Evolutionary conservation across 805 yeast species (phyloP).

Genomic region (Candida ortonii): DNA sequence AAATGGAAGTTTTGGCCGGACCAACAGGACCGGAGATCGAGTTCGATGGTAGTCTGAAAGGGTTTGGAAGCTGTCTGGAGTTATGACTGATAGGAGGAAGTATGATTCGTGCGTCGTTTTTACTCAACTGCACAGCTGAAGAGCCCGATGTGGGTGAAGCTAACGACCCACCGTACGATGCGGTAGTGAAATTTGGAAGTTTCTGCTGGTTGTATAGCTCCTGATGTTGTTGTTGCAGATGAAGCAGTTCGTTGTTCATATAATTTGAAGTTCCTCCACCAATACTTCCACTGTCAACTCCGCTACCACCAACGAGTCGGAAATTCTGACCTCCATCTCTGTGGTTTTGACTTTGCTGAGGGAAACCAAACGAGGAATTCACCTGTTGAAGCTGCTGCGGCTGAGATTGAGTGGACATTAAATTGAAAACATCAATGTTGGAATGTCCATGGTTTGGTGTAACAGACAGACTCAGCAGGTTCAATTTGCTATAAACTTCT

Average conservation of each 20-base stretch:
- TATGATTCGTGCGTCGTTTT: slow-evolving; percentile 15
- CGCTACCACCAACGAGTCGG: slow-evolving; percentile 7
- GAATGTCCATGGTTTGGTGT: slow-evolving; percentile 8
- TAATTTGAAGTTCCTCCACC: slow-evolving; percentile 3
- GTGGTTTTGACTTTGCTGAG: slow-evolving; percentile 8
- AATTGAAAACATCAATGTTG: slow-evolving; percentile 18
- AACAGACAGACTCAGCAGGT: slow-evolving; percentile 8
- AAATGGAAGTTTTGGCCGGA: slow-evolving; percentile 1
- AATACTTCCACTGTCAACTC: slow-evolving; percentile 1
- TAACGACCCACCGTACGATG: slow-evolving; percentile 7
- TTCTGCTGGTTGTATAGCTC: slow-evolving; percentile 17
- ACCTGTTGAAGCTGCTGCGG: slow-evolving; percentile 7
- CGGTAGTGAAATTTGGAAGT: slow-evolving; percentile 6
- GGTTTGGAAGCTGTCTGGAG: slow-evolving; percentile 20
- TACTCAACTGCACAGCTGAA: slow-evolving; percentile 2
- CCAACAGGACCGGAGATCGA: slow-evolving; percentile 3
- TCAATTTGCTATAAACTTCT: slow-evolving; percentile 21
- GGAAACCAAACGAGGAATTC: slow-evolving; percentile 4
- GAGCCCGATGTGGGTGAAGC: slow-evolving; percentile 9
- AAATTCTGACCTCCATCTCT: slow-evolving; percentile 7
- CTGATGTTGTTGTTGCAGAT: slow-evolving; percentile 19
- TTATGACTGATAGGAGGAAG: slow-evolving; percentile 22
- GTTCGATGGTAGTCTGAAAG: slow-evolving; percentile 8
- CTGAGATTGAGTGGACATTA: slow-evolving; percentile 19
- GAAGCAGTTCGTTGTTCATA: slow-evolving; percentile 11